Conservation (phyloP, 176 grass and related monocot genomes). For the Panicum miliaceum region DNA sequence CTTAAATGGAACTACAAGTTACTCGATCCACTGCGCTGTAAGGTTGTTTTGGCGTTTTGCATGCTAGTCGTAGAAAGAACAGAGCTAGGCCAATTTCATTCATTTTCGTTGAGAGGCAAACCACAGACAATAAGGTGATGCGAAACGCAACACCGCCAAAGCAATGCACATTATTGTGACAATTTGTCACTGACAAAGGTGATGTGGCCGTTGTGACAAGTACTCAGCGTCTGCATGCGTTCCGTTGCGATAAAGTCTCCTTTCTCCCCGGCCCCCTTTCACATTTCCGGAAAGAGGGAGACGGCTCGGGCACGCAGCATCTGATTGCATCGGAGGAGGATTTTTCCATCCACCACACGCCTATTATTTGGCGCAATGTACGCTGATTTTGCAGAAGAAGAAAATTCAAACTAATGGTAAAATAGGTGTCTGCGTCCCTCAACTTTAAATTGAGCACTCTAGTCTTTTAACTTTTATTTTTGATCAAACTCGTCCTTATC, state of each 20-base stretch:
- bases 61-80: not conserved
- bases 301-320: not conserved
- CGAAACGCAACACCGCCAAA: not conserved
- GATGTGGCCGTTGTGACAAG: not conserved
- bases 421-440: too few species aligned
- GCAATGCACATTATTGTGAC: not conserved
- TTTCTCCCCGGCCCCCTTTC: not conserved
- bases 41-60: not conserved
- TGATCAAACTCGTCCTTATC: too few species aligned
- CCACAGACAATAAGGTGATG: not conserved
- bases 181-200: not conserved
- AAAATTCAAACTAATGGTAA: too few species aligned
- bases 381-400: too few species aligned
- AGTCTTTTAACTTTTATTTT: too few species aligned
- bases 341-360: not conserved
- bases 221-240: not conserved
- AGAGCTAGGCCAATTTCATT: not conserved
- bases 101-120: too few species aligned
- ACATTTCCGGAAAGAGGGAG: slow-evolving; percentile 24
- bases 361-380: not conserved
- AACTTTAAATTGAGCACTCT: too few species aligned
- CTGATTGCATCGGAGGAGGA: not conserved
- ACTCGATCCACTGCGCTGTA: not conserved
- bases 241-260: not conserved
- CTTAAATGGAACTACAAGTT: not conserved